Conservation (phyloP, 352 stramenopile species). For the Phytophthora aleatoria region DNA sequence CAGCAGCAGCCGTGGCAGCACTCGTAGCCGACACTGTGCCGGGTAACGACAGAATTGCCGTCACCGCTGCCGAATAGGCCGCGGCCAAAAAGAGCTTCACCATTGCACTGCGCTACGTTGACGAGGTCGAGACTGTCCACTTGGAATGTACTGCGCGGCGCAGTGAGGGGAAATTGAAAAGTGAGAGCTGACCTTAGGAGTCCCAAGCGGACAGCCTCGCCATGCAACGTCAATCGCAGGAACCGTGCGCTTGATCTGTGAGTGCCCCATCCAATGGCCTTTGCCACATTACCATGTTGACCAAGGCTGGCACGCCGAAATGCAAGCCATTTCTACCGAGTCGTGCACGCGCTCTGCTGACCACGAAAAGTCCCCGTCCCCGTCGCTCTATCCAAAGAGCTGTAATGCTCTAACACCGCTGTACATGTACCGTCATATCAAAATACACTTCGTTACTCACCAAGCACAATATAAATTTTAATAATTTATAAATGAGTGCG, state of each 20-base stretch:
- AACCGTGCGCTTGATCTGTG: slow-evolving; percentile 4
- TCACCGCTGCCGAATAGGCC: slow-evolving; percentile 3
- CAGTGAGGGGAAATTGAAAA: slow-evolving; percentile 27
- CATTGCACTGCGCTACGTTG: slow-evolving; percentile 9
- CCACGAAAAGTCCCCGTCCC: slow-evolving; percentile 15
- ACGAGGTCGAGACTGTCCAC: slow-evolving; percentile 6
- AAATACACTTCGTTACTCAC: too few species aligned
- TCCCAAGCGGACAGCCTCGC: slow-evolving; percentile 2
- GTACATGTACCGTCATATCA: too few species aligned
- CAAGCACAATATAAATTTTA: not conserved
- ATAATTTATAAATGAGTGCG: not conserved
- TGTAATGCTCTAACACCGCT: too few species aligned
- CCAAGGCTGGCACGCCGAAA: slow-evolving; percentile 6
- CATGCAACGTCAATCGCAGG: slow-evolving; percentile 10
- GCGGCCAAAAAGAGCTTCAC: slow-evolving; percentile 21
- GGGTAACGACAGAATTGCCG: slow-evolving; percentile 7
- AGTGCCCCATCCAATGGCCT: slow-evolving; percentile 19
- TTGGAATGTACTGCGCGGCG: slow-evolving; percentile 14
- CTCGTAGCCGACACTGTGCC: slow-evolving; percentile 7
- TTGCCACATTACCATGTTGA: slow-evolving; percentile 3
- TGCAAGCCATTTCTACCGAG: slow-evolving; percentile 15
- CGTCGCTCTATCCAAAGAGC: too few species aligned
- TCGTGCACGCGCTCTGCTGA: slow-evolving; percentile 3
- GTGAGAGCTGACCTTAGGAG: slow-evolving; percentile 2
- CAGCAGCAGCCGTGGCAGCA: slow-evolving; percentile 5